Evolutionary conservation across 208 protist genomes (phyloP), one percentile per base, ranked within the genome.

Genomic region (Trypanosoma cruzi): DNA sequence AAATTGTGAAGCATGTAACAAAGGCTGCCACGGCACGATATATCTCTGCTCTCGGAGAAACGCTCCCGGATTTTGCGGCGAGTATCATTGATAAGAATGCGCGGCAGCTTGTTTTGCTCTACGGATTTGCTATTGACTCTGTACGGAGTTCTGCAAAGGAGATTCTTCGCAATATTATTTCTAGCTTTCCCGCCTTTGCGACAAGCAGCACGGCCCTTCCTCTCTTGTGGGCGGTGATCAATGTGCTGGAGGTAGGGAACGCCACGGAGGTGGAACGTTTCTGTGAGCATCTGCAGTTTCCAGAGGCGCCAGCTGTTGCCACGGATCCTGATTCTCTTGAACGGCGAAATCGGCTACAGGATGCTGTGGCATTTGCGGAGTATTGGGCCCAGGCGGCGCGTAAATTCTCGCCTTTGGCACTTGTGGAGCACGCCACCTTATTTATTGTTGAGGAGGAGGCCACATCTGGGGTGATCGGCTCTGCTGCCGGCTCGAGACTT

Each of bases 171-270:
- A 72, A 75, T 49, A 78, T 95, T 59, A 67, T 90, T 29, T 40
- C 69, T 49, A 67, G 58, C 48, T 90, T 95, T 54, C 85, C 90
- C 8, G 75, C 70, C 55, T 82, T 82, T 72, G 70, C 78, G 32
- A 73, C 74, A n/a, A 75, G 80, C 74, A 78, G 77, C 26, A 73
- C 68, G 54, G 79, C 72, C 29, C 80, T 95, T 61, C 86, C 84
- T 68, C 79, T 93, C 44, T 71, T 95, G 71, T 95, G 90, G 90
- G 68, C 68, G 14, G 68, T 92, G 31, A 77, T 93, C 24, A 83
- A 92, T 75, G 59, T 92, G 46, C 67, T 92, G 18, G 81, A 91
- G 46, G 46, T 31, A 18, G 86, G 85, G 50, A 79, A 68, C 37
- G 71, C 77, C 16, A 63, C 73, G 11, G 77, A 92, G 22, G 67